Evolutionary conservation across 805 yeast species (phyloP).

Genomic region (Metschnikowia santaceciliae): DNA sequence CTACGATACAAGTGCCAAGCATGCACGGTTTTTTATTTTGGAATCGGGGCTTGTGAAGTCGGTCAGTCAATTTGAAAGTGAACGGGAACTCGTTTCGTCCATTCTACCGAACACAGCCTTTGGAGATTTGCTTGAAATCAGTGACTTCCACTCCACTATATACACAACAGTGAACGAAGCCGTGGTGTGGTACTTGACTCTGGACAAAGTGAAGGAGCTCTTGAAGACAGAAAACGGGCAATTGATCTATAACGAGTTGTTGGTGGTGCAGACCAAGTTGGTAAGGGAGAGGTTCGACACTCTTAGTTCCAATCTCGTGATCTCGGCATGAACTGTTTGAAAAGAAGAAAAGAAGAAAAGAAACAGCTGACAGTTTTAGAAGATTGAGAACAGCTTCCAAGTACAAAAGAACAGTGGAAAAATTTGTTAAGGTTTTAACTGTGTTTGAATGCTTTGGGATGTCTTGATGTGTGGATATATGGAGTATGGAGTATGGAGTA

Average conservation of each 20-base stretch:
- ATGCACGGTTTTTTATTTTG: slow-evolving; percentile 54
- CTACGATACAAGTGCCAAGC: slow-evolving; percentile 43
- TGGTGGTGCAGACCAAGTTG: slow-evolving; percentile 56
- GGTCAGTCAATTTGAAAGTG: slow-evolving; percentile 35
- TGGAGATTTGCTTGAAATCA: slow-evolving; percentile 49
- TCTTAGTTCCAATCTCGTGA: slow-evolving; percentile 69
- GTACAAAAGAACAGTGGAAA: too few relatives aligned
- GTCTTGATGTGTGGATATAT: too few relatives aligned
- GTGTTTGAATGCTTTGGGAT: too few relatives aligned
- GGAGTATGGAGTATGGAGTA: slow-evolving; percentile 2
- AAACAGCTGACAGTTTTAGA: background rate
- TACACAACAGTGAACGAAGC: slow-evolving; percentile 59
- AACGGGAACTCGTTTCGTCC: slow-evolving; percentile 34
- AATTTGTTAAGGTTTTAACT: too few relatives aligned
- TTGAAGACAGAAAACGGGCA: slow-evolving; percentile 42
- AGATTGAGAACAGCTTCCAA: too few relatives aligned
- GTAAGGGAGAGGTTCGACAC: slow-evolving; percentile 70
- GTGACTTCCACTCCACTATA: slow-evolving; percentile 39
- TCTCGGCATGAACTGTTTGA: slow-evolving; percentile 40
- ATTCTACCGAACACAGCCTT: slow-evolving; percentile 72
- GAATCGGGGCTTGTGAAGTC: slow-evolving; percentile 45
- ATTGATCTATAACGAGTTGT: slow-evolving; percentile 59
- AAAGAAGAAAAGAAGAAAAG: background rate
- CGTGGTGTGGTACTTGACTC: slow-evolving; percentile 64
- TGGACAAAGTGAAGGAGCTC: slow-evolving; percentile 43